Conservation (phyloP, 202 grass and related monocot species). For the Digitaria exilis region DNA sequence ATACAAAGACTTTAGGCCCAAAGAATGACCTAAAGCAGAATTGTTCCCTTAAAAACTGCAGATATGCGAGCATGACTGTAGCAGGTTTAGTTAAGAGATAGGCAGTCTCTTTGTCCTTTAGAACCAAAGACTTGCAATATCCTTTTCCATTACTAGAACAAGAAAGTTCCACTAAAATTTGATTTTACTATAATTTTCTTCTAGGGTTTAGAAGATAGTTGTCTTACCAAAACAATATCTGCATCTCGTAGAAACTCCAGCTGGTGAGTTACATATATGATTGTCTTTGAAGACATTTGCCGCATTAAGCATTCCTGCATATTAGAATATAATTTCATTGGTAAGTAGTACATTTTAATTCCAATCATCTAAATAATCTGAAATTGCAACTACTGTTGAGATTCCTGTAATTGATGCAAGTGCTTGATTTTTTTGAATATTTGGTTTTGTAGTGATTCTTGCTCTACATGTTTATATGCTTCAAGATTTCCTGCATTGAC, state of each 20-base stretch:
- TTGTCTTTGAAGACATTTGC: conserved; percentile 70
- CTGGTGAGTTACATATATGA: conserved; percentile 94
- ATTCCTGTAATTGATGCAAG: background rate
- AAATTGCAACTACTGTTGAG: conserved; percentile 14
- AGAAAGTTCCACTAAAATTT: background rate
- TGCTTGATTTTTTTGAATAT: conserved; percentile 18
- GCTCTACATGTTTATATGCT: background rate
- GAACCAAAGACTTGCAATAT: background rate
- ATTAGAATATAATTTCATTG: background rate
- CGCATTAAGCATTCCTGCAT: conserved; percentile 87
- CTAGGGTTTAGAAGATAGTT: background rate
- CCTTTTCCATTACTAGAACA: conserved; percentile 3
- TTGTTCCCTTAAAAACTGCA: background rate
- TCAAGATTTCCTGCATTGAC: background rate
- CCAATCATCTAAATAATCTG: conserved; percentile 11
- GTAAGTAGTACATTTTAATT: background rate
- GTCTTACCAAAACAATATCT: conserved; percentile 82
- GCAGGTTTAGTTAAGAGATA: conserved; percentile 5
- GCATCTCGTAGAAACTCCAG: conserved; percentile 81
- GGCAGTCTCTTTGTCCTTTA: background rate
- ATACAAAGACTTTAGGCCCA: background rate
- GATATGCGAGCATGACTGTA: background rate
- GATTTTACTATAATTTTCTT: background rate
- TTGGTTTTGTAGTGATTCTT: background rate
- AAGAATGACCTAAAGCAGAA: background rate